Evolutionary conservation across 1,139 yeast species (phyloP).

Genomic region (Chernovozyma sophiae-reginae): DNA sequence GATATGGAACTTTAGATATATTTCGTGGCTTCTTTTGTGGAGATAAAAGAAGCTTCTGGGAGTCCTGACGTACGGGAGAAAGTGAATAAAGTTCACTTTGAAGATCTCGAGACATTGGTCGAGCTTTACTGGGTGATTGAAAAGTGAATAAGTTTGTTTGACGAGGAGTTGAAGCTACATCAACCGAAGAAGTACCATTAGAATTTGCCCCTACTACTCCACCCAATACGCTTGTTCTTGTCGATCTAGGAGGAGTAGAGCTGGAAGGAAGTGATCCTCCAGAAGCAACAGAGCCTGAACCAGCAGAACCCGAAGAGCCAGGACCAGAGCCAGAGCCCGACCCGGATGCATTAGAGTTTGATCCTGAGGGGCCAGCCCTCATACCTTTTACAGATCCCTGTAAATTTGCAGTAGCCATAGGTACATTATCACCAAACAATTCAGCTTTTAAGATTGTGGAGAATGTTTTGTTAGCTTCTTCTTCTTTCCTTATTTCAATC

Average conservation of each 20-base stretch:
- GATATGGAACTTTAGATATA: slow-evolving; percentile 82
- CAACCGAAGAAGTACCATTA: slow-evolving; percentile 1
- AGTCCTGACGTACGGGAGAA: slow-evolving; percentile 87
- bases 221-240: neutral
- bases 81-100: slow-evolving; percentile 74
- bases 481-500: slow-evolving; percentile 62
- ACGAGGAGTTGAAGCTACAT: slow-evolving; percentile 47
- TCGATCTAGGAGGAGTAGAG: slow-evolving; percentile 21
- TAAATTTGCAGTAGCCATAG: slow-evolving; percentile 45
- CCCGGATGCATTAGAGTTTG: neutral
- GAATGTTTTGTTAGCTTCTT: slow-evolving; percentile 84
- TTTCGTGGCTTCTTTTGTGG: slow-evolving; percentile 78
- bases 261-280: slow-evolving; percentile 5
- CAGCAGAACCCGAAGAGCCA: neutral
- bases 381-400: slow-evolving; percentile 1
- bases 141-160: slow-evolving; percentile 64
- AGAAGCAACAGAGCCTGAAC: neutral
- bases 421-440: slow-evolving; percentile 82
- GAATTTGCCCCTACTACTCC: neutral
- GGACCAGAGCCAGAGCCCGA: neutral
- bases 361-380: slow-evolving; percentile 2
- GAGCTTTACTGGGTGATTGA: slow-evolving; percentile 61
- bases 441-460: slow-evolving; percentile 85
- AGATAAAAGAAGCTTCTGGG: slow-evolving; percentile 71
- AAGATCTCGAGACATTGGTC: slow-evolving; percentile 58